These are phyloP conservation scores for Cryptococcus sp. DNA, from an alignment of 1,284 basidiomycete species.

Conservation along the genomic window DNA sequence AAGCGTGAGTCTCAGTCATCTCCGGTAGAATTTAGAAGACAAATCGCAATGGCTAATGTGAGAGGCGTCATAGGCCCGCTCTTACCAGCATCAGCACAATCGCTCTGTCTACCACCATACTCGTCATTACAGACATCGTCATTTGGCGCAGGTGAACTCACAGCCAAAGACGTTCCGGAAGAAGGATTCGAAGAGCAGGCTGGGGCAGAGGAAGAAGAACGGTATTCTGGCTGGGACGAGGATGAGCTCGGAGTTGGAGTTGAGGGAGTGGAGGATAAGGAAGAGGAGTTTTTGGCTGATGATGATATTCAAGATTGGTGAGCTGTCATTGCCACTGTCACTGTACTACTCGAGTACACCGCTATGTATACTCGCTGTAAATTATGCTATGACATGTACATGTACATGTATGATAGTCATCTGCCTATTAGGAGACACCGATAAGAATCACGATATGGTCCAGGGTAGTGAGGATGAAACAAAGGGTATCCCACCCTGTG, in stretches of 20 bases:
- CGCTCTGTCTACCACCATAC: constrained; percentile 32
- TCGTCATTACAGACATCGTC: neutral
- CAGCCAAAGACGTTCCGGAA: constrained; percentile 35
- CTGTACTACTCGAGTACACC: too few relatives aligned
- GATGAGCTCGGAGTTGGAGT: constrained; percentile 22
- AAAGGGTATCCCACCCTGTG: too few relatives aligned
- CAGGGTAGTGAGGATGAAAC: too few relatives aligned
- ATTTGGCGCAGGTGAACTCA: constrained; percentile 20
- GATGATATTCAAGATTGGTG: constrained; percentile 46
- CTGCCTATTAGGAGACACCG: too few relatives aligned
- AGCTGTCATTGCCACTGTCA: too few relatives aligned
- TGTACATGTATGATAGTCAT: too few relatives aligned
- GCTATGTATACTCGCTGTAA: neutral
- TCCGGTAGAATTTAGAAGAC: neutral
- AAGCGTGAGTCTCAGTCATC: constrained; percentile 11
- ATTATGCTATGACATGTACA: neutral
- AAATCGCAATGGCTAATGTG: neutral
- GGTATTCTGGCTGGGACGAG: constrained; percentile 16
- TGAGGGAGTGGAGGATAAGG: constrained; percentile 27
- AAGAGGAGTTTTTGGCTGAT: constrained; percentile 31
- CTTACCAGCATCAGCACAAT: constrained; percentile 35
- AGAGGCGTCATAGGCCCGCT: constrained; percentile 28
- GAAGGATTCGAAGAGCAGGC: constrained; percentile 32
- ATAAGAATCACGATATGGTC: too few relatives aligned
- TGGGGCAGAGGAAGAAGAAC: constrained; percentile 22